Base-by-base conservation (phyloP, 192 early-diverging fungal genomes). In the Coemansia sp. region DNA sequence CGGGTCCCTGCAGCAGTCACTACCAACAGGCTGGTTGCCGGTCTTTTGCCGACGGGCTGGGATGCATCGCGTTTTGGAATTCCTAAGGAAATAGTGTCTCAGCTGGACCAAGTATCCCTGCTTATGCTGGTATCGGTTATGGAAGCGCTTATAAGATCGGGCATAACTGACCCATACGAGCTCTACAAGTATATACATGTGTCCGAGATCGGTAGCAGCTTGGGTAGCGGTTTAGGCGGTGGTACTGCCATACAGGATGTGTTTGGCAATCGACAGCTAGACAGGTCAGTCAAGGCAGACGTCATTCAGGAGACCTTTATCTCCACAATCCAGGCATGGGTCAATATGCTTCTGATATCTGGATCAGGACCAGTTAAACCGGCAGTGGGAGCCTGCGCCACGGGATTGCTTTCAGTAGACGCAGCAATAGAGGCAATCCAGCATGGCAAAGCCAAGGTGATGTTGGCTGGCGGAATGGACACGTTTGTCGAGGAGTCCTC, bases 181-280 rank as follows among this genome's bases (percentile, higher is more conserved):
- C 89, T 96, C 77, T 96, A 90, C 84, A 81, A 93, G 75, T 92
- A 94, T 59, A 88, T 96, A 53, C 94, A 96, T 66, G 90, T 96
- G 38, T 90, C 89, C 40, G 90, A 94, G 66, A 79, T 96, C 46
- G 94, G 94, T 51, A 96, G 88, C 83, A 82, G 84, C 11, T 81
- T 85, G 39, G 94, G 94, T 47, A 90, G 88, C 40, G 89, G 90
- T 76, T 80, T 92, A 40, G 94, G 94, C 66, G 94, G 94, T 40
- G 82, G 85, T 69, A 48, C 68, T 6, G 80, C 88, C 20, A 66
- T 87, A 50, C 83, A 85, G 53, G 79, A 83, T 40, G 80, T 93
- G 32, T 94, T 89, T 81, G 71, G 80, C 60, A 83, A 86, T 21
- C 88, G 92, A 36, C 46, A 78, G 3, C 55, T 90, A 28, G 93